A percentile compares a stretch with the other conserved stretches of the same genome.
Evolutionary conservation across 805 yeast genomes (phyloP).

Genomic region (Wickerhamomyces alni): DNA sequence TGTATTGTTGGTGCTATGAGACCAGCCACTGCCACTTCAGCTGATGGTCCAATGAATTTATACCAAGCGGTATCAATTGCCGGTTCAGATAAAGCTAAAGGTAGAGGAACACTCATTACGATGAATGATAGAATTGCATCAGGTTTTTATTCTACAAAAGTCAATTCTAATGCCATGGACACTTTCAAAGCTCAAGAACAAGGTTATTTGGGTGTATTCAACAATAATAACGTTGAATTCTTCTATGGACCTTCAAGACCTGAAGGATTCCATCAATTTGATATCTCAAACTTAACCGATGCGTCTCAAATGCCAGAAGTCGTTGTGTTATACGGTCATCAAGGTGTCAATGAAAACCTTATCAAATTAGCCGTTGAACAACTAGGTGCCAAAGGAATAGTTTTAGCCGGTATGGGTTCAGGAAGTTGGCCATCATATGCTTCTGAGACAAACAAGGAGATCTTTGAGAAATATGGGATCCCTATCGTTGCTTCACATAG

Average conservation of each 20-base stretch:
- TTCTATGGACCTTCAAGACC: conserved; percentile 58
- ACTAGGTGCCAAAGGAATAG: conserved; percentile 44
- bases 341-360: conserved; percentile 45
- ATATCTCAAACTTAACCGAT: conserved; percentile 24
- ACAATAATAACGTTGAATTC: conserved; percentile 56
- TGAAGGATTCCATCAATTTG: conserved; percentile 36
- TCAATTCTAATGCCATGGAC: conserved; percentile 62
- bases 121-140: conserved; percentile 63
- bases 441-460: conserved; percentile 34
- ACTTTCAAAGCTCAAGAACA: conserved; percentile 60
- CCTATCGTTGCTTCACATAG: conserved; percentile 60
- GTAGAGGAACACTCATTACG: conserved; percentile 58
- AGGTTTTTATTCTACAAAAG: conserved; percentile 61
- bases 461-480: conserved; percentile 29
- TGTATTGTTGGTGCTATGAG: conserved; percentile 56
- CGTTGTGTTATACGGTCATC: conserved; percentile 54
- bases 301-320: conserved; percentile 32
- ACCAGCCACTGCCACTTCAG: conserved; percentile 63
- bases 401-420: conserved; percentile 66
- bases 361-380: conserved; percentile 39
- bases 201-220: conserved; percentile 64
- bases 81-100: conserved; percentile 39
- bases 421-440: conserved; percentile 44
- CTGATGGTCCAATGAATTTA: conserved; percentile 70
- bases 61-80: conserved; percentile 66